Conservation (phyloP, 768 basidiomycete species). For the Pleurotus salmoneostramineus region DNA sequence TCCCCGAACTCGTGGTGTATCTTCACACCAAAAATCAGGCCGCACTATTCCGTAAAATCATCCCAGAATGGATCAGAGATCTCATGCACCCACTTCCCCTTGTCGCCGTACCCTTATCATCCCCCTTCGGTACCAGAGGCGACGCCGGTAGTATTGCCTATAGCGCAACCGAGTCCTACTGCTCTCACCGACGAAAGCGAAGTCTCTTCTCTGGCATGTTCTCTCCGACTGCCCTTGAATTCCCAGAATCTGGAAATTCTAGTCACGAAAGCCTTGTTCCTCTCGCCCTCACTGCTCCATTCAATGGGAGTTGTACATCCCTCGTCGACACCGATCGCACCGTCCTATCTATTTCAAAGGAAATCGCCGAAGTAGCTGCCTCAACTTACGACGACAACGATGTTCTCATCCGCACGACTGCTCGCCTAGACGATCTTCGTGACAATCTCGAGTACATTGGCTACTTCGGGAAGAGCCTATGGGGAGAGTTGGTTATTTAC, state of each 20-base stretch:
- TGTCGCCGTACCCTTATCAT: neutral
- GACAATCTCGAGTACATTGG: slow-evolving; percentile 32
- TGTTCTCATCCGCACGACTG: slow-evolving; percentile 18
- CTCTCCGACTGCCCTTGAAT: neutral
- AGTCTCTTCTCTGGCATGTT: neutral
- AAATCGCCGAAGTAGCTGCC: slow-evolving; percentile 21
- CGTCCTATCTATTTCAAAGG: slow-evolving; percentile 19
- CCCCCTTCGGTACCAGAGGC: neutral
- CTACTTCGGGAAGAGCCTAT: slow-evolving; percentile 24
- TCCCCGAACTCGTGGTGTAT: slow-evolving; percentile 30
- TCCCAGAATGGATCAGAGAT: slow-evolving; percentile 35
- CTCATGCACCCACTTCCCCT: slow-evolving; percentile 28
- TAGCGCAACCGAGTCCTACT: neutral
- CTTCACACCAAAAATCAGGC: slow-evolving; percentile 35
- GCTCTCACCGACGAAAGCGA: neutral
- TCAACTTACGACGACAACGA: slow-evolving; percentile 11
- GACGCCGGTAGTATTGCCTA: neutral
- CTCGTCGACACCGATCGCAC: slow-evolving; percentile 12
- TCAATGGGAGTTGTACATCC: slow-evolving; percentile 4
- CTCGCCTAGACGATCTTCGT: slow-evolving; percentile 24
- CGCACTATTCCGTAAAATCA: slow-evolving; percentile 27
- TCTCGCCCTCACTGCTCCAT: slow-evolving; percentile 9
- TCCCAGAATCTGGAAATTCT: slow-evolving; percentile 12
- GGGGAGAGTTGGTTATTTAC: slow-evolving; percentile 26
- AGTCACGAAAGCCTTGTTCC: slow-evolving; percentile 9